Conservation (phyloP, 805 yeast genomes). For the Suhomyces canberraensis region DNA sequence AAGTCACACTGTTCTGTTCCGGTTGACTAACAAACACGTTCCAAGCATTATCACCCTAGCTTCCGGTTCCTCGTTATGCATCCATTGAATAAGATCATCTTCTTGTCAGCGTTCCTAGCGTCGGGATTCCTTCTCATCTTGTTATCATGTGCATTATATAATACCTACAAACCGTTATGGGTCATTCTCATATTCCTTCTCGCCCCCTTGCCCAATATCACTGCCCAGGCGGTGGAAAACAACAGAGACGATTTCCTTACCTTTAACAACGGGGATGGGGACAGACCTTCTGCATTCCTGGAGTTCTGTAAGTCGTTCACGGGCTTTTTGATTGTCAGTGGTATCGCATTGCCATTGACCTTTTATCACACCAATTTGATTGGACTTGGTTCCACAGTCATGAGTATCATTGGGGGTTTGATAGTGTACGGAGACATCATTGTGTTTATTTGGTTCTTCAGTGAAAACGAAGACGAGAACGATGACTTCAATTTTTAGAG, state of each 20-base stretch:
- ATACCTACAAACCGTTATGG: conserved; percentile 41
- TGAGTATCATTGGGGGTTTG: conserved; percentile 44
- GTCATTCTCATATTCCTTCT: conserved; percentile 40
- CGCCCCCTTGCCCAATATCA: conserved; percentile 45
- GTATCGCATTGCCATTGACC: conserved; percentile 42
- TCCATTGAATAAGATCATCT: conserved; percentile 45
- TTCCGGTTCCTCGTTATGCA: no score
- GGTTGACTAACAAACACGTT: no score
- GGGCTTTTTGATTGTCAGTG: conserved; percentile 41
- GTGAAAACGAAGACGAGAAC: conserved; percentile 42
- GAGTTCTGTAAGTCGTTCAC: conserved; percentile 39
- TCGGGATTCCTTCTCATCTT: conserved; percentile 43
- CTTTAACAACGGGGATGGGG: conserved; percentile 39
- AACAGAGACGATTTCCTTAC: conserved; percentile 43
- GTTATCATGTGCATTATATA: conserved; percentile 44
- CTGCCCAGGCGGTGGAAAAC: conserved; percentile 35
- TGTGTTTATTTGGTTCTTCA: conserved; percentile 45
- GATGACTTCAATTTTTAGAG: conserved; percentile 43
- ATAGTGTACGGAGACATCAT: conserved; percentile 44
- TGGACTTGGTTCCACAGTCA: conserved; percentile 36
- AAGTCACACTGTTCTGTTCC: no score
- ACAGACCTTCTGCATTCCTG: conserved; percentile 35
- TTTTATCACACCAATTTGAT: conserved; percentile 37
- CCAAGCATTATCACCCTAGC: no score
- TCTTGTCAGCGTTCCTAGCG: conserved; percentile 44